These are phyloP conservation scores for Pestalotiopsis sp. DNA, from an alignment of 2,329 filamentous ascomycete species.

Conservation along the genomic window DNA sequence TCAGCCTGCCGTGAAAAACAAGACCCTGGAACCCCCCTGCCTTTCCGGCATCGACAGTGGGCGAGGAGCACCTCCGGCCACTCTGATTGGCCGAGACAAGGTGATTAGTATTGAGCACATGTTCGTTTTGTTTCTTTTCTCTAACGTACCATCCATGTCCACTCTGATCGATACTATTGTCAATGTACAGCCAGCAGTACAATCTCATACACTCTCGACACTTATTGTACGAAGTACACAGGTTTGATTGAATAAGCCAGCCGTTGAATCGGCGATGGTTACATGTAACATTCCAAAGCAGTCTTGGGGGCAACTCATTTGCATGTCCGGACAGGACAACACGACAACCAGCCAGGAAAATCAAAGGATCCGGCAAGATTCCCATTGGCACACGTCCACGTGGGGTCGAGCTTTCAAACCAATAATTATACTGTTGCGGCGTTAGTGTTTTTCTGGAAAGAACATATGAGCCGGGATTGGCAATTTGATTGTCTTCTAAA, in stretches of 20 bases:
- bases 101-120: background rate
- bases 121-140: background rate
- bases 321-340: background rate
- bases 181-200: background rate
- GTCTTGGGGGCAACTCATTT: background rate
- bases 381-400: no score
- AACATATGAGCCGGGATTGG: background rate
- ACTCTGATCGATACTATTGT: background rate
- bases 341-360: background rate
- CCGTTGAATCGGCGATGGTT: background rate
- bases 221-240: background rate
- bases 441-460: background rate
- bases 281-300: background rate
- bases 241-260: background rate
- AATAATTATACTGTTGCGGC: background rate
- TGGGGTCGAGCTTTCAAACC: background rate
- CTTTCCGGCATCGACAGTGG: background rate
- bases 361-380: no score
- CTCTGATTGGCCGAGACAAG: background rate
- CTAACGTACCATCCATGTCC: background rate
- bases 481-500: background rate
- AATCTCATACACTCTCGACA: background rate
- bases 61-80: background rate
- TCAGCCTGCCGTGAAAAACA: background rate
- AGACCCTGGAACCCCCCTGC: background rate